Evolutionary conservation across 2,329 filamentous ascomycete species (phyloP), one percentile per base, ranked within the genome.

Genomic region (Hypoxylon sp.): DNA sequence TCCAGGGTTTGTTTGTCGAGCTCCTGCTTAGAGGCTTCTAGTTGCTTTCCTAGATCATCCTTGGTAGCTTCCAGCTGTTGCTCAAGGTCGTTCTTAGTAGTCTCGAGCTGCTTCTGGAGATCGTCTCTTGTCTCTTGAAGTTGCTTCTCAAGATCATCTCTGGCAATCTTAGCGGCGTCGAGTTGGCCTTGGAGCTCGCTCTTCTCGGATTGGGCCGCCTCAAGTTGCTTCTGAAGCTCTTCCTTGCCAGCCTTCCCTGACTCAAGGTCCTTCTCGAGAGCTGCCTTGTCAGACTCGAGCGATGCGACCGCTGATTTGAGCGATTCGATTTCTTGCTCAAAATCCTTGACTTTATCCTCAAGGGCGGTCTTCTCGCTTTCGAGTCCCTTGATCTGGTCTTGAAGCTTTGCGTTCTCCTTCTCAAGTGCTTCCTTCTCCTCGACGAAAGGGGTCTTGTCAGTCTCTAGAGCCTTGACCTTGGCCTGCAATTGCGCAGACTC

Each of bases 351-450:
- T 52, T 71, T 74, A 7, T 68, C 58, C 47, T 74, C 61, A 11
- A 77, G 71, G 3, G 68, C 62, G 34, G 67, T 50, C 48, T 74
- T 78, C 43, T 76, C 73, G 25, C 65, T 61, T 46, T 72, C 71
- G 23, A 73, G 62, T 3, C 65, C 62, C 6, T 73, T 63, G 57
- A 78, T 73, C 39, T 71, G 70, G 12, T 63, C 39, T 57, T 75
- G 70, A 2, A 80, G 72, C 39, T 69, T 73, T 32, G 71, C 71
- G 58, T 71, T 74, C 14, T 74, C 66, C 59, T 76, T 73, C 55
- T 75, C 73, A 16, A 77, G 61, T 5, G 71, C 70, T 14, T 71
- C 59, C 39, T 71, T 72, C 47, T 74, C 74, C 52, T 70, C 64
- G 21, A 64, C 48, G 11, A 59, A 29, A 23, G 69, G 66, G 37